Conservation (phyloP, 2,329 filamentous ascomycete species). For the Parafenestella ontariensis region DNA sequence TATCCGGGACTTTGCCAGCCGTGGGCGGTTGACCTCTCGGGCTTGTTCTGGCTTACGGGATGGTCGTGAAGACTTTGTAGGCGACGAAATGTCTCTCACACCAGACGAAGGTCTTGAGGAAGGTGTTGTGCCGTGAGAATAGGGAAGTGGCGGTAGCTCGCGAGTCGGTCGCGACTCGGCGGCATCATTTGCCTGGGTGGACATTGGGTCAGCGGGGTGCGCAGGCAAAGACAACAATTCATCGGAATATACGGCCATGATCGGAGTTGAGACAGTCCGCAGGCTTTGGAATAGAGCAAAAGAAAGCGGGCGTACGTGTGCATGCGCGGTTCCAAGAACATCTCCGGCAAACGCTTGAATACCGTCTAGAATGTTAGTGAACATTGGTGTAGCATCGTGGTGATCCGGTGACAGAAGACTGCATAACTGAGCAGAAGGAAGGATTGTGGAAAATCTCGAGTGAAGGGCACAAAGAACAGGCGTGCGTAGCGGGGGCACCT, state of each 20-base stretch:
- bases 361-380: slow-evolving; percentile 5
- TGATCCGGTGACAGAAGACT: neutral
- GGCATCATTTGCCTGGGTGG: slow-evolving; percentile 30
- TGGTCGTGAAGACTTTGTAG: neutral
- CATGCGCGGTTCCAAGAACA: slow-evolving; percentile 3
- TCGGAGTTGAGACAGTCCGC: neutral
- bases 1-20: neutral
- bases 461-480: slow-evolving; percentile 11
- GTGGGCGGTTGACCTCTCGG: neutral
- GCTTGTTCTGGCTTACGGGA: neutral
- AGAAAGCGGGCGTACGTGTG: slow-evolving; percentile 16
- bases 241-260: neutral
- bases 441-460: neutral
- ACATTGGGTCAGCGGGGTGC: slow-evolving; percentile 24
- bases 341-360: slow-evolving; percentile 9
- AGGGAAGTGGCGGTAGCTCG: slow-evolving; percentile 11
- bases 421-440: slow-evolving; percentile 7
- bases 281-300: neutral
- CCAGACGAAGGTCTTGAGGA: neutral
- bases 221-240: neutral
- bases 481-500: slow-evolving; percentile 17
- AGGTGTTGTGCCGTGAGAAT: slow-evolving; percentile 5
- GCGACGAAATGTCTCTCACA: slow-evolving; percentile 20
- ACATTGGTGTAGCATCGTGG: slow-evolving; percentile 17
- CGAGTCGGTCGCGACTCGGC: slow-evolving; percentile 1